These are phyloP conservation scores for Wallacemonas sp. DNA, from an alignment of 208 protist genomes.

Conservation along the genomic window DNA sequence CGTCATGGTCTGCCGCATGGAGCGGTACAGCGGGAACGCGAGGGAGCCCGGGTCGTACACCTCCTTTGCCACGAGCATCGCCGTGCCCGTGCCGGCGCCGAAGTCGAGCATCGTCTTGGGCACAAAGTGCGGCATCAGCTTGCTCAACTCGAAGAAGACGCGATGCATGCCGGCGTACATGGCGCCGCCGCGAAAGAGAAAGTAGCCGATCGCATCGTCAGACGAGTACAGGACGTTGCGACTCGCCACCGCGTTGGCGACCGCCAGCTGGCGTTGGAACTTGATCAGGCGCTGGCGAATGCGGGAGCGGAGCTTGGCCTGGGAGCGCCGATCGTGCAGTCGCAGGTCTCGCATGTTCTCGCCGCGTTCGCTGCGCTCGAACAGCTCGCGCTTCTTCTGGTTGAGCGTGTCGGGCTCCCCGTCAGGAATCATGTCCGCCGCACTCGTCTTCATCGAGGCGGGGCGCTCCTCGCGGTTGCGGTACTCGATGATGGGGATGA, in stretches of 20 bases:
- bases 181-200: slow-evolving; percentile 82
- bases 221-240: slow-evolving; percentile 80
- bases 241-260: slow-evolving; percentile 78
- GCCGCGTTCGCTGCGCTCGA: slow-evolving; percentile 74
- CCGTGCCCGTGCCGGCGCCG: slow-evolving; percentile 80
- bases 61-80: slow-evolving; percentile 86
- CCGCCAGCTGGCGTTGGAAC: slow-evolving; percentile 84
- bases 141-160: slow-evolving; percentile 86
- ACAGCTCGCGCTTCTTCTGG: slow-evolving; percentile 88
- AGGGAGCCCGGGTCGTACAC: slow-evolving; percentile 84
- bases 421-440: slow-evolving; percentile 78
- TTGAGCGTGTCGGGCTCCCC: slow-evolving; percentile 87
- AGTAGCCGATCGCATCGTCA: slow-evolving; percentile 88
- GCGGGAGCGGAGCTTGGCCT: slow-evolving; percentile 84
- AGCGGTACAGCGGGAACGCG: slow-evolving; percentile 87
- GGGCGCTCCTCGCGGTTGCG: slow-evolving; percentile 76
- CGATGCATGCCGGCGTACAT: slow-evolving; percentile 91
- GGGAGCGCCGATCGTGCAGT: slow-evolving; percentile 72
- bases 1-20: slow-evolving; percentile 81
- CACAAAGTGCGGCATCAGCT: slow-evolving; percentile 86
- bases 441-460: slow-evolving; percentile 37
- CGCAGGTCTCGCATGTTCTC: slow-evolving; percentile 73
- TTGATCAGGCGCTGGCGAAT: slow-evolving; percentile 85
- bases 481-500: slow-evolving; percentile 90
- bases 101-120: slow-evolving; percentile 90